Evolutionary conservation across 257 asterid species (phyloP).

Genomic region (Gardenia jasminoides): DNA sequence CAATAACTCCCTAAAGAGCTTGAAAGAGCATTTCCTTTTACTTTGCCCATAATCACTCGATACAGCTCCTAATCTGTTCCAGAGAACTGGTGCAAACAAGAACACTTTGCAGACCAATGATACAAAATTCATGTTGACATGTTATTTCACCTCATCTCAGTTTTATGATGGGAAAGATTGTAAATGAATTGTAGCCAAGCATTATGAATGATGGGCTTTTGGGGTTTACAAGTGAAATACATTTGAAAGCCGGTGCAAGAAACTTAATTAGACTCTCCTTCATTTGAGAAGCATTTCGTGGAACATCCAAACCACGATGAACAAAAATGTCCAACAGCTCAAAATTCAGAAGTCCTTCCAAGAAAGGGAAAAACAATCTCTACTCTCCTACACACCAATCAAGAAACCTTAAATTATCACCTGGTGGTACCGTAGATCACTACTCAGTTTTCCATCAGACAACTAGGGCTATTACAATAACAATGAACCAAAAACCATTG

Average conservation of each 20-base stretch:
- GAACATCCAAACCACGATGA: neutral
- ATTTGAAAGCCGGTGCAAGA: neutral
- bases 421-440: neutral
- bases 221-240: neutral
- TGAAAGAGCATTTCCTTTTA: neutral
- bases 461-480: neutral
- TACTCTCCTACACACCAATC: neutral
- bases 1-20: neutral
- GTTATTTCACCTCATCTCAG: neutral
- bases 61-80: neutral
- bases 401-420: neutral
- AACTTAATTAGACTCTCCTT: neutral
- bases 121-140: neutral
- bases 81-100: neutral
- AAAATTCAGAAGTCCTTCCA: neutral
- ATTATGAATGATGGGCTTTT: neutral
- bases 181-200: neutral
- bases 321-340: neutral
- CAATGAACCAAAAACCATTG: neutral
- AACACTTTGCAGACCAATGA: neutral
- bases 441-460: neutral
- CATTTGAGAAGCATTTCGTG: neutral
- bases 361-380: neutral
- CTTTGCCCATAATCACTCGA: neutral
- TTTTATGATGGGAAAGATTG: neutral